Percentiles rank a stretch among this genome's conserved stretches.
Evolutionary conservation across 1,284 basidiomycete genomes (phyloP).

Genomic region (Veloporphyrellus conicus): DNA sequence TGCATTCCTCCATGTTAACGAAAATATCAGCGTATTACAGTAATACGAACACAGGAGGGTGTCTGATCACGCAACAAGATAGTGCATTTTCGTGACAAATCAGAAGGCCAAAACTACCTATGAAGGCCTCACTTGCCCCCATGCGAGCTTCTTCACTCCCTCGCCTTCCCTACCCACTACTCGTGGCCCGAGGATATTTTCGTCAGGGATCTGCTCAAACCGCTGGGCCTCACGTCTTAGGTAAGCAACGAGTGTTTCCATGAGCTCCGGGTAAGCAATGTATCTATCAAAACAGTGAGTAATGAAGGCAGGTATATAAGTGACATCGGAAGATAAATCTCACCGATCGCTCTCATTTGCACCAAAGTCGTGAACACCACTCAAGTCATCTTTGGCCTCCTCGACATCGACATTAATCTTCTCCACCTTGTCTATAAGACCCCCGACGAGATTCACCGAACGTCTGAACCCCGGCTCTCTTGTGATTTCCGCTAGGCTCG

Average conservation of each 20-base stretch:
- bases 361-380: constrained; percentile 68
- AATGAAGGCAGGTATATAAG: neutral
- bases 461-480: constrained; percentile 42
- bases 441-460: constrained; percentile 63
- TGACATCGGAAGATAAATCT: constrained; percentile 2
- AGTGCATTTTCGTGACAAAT: neutral
- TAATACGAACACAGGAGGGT: neutral
- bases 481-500: neutral
- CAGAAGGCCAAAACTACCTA: neutral
- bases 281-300: constrained; percentile 48
- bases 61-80: constrained; percentile 1
- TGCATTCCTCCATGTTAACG: neutral
- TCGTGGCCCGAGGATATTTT: constrained; percentile 50
- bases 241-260: constrained; percentile 75
- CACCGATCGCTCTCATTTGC: constrained; percentile 45
- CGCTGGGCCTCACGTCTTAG: constrained; percentile 73
- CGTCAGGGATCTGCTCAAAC: constrained; percentile 70
- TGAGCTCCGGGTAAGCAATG: constrained; percentile 70
- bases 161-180: constrained; percentile 28
- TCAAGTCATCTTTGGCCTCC: constrained; percentile 58
- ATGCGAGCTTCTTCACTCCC: constrained; percentile 20
- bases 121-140: constrained; percentile 26
- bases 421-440: constrained; percentile 52
- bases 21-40: neutral
- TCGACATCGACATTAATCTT: constrained; percentile 57